Percentiles rank a stretch among this genome's conserved stretches.
phyloP scores from a whole-genome alignment of 2,329 filamentous ascomycete species.

The Aschersonia sp. region DNA sequence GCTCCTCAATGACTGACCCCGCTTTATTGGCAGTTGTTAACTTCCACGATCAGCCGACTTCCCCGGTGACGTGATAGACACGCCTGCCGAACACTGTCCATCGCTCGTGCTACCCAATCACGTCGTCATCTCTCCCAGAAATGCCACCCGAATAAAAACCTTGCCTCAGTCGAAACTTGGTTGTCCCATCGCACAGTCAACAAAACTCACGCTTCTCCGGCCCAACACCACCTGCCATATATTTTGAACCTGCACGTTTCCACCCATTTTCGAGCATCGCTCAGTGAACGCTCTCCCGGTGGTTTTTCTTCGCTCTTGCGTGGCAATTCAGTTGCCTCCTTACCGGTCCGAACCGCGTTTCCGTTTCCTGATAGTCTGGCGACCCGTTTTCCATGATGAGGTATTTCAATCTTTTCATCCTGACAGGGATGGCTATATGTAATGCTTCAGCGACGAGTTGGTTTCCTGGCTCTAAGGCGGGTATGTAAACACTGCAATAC shows the following conservation, averaged over 20 bases:
- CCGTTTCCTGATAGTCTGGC: too few relatives aligned
- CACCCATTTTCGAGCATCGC: too few relatives aligned
- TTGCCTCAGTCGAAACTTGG: not conserved
- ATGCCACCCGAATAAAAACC: too few relatives aligned
- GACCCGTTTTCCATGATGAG: slow-evolving; percentile 48
- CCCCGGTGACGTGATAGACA: slow-evolving; percentile 7
- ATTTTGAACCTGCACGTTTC: too few relatives aligned
- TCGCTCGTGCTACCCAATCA: not conserved
- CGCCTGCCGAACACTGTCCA: not conserved
- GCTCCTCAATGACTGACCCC: not conserved
- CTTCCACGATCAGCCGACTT: too few relatives aligned
- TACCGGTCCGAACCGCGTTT: too few relatives aligned
- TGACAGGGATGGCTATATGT: slow-evolving; percentile 58
- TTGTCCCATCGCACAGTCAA: not conserved
- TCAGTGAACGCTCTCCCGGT: too few relatives aligned
- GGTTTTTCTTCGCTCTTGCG: too few relatives aligned
- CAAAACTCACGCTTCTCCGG: too few relatives aligned
- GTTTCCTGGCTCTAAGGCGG: slow-evolving; percentile 61
- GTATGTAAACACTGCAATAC: slow-evolving; percentile 33
- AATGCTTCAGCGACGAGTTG: slow-evolving; percentile 61
- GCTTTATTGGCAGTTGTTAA: not conserved
- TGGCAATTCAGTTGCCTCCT: too few relatives aligned
- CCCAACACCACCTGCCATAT: too few relatives aligned
- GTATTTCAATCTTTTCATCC: slow-evolving; percentile 54
- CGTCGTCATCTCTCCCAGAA: not conserved